These are phyloP conservation scores for Penicillium sp. DNA, from an alignment of 2,329 filamentous ascomycete species.

Conservation along the genomic window DNA sequence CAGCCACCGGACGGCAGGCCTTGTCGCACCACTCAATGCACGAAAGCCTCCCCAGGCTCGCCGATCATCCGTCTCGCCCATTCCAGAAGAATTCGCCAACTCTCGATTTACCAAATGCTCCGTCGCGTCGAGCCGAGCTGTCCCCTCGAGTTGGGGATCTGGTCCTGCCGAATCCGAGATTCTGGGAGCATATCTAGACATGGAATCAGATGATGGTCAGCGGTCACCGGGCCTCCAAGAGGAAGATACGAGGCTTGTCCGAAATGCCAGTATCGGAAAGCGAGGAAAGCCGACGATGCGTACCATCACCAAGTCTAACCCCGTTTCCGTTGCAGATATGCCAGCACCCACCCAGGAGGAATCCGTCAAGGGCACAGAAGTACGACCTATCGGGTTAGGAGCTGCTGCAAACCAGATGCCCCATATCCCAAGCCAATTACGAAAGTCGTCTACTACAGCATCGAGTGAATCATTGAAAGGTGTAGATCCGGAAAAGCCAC, in stretches of 20 bases:
- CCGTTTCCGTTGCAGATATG: slow-evolving; percentile 13
- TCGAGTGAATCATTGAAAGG: slow-evolving; percentile 16
- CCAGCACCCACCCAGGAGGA: slow-evolving; percentile 5
- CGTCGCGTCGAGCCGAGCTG: slow-evolving; percentile 61
- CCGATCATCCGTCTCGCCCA: slow-evolving; percentile 63
- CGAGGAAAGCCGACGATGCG: slow-evolving; percentile 36
- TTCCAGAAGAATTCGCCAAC: slow-evolving; percentile 60
- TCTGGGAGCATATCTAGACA: slow-evolving; percentile 31
- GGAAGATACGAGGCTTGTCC: slow-evolving; percentile 26
- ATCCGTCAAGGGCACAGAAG: neutral
- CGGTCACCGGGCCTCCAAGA: slow-evolving; percentile 13
- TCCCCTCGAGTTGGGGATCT: slow-evolving; percentile 59
- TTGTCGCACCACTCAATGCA: slow-evolving; percentile 27
- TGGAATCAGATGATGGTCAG: slow-evolving; percentile 21
- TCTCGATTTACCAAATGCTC: slow-evolving; percentile 47
- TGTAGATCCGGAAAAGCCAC: slow-evolving; percentile 28
- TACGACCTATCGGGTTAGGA: neutral
- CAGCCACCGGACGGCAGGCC: slow-evolving; percentile 22
- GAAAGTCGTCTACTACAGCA: slow-evolving; percentile 12
- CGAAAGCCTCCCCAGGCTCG: slow-evolving; percentile 45
- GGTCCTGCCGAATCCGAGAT: slow-evolving; percentile 42
- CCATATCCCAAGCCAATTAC: slow-evolving; percentile 6
- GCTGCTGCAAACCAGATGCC: slow-evolving; percentile 2
- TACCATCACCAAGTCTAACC: slow-evolving; percentile 30
- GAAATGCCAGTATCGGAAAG: slow-evolving; percentile 39